Evolutionary conservation across 2,329 filamentous ascomycete genomes (phyloP).

Genomic region (Sporothrix inflata): DNA sequence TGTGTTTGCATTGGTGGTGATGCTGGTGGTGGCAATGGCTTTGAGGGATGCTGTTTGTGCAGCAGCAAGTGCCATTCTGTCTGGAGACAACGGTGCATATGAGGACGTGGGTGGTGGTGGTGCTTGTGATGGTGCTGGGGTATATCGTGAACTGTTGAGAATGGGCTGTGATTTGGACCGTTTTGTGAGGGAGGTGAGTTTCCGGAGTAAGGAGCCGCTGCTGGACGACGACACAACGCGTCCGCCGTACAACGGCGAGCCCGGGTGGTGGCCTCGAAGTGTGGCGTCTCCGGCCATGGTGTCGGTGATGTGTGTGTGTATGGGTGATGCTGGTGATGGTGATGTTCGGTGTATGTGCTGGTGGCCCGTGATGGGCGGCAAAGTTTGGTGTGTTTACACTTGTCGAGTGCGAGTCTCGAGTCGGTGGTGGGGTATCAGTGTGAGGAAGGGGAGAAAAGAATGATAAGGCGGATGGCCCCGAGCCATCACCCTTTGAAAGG

Average conservation of each 20-base stretch:
- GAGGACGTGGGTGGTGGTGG: background rate
- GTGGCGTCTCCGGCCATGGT: conserved; percentile 13
- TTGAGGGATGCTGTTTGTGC: conserved; percentile 24
- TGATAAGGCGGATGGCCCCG: conserved; percentile 24
- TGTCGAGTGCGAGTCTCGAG: conserved; percentile 11
- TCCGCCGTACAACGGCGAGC: conserved; percentile 19
- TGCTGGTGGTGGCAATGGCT: conserved; percentile 10
- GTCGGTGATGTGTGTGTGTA: background rate
- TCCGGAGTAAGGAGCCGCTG: conserved; percentile 27
- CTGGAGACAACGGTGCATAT: background rate
- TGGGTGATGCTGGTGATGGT: too few relatives aligned
- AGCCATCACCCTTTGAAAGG: conserved; percentile 27
- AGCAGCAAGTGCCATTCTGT: conserved; percentile 24
- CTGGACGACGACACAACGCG: conserved; percentile 22
- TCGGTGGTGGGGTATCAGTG: background rate
- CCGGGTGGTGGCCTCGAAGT: conserved; percentile 16
- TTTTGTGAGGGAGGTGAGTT: conserved; percentile 24
- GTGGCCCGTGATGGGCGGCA: background rate
- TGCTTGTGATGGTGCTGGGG: background rate
- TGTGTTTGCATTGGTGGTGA: conserved; percentile 18
- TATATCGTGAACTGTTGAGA: background rate
- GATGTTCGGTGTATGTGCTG: background rate
- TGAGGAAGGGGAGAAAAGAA: conserved; percentile 5
- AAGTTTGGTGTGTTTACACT: background rate
- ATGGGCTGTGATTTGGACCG: conserved; percentile 9